Evolutionary conservation across 2,329 filamentous ascomycete species (phyloP).

Genomic region (Verticillium nubilum): DNA sequence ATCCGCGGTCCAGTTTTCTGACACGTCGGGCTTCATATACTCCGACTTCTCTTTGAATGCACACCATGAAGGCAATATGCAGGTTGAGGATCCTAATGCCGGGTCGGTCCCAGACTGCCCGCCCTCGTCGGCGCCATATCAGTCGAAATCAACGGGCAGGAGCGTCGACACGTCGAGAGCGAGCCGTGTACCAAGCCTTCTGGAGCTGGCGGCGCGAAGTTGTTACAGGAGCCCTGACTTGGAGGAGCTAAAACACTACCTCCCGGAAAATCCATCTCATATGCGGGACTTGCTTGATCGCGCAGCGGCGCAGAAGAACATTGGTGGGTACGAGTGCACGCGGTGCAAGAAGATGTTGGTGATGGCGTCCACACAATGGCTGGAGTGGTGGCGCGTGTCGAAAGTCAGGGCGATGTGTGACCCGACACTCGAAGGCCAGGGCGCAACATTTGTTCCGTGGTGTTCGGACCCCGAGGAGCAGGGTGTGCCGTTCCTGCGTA

Average conservation of each 20-base stretch:
- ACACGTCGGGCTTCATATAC: constrained; percentile 13
- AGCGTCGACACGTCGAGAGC: constrained; percentile 6
- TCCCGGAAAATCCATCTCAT: constrained; percentile 34
- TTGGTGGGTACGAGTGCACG: constrained; percentile 46
- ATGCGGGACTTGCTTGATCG: constrained; percentile 33
- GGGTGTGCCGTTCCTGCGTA: constrained; percentile 39
- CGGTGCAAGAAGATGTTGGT: constrained; percentile 43
- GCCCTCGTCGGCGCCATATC: constrained; percentile 11
- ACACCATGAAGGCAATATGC: constrained; percentile 4
- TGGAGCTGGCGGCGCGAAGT: constrained; percentile 43
- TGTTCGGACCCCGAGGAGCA: constrained; percentile 26
- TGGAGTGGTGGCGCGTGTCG: constrained; percentile 53
- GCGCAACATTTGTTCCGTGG: constrained; percentile 14
- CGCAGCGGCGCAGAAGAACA: constrained; percentile 34
- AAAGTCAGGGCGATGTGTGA: constrained; percentile 4
- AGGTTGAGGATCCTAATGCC: constrained; percentile 12
- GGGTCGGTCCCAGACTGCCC: neutral
- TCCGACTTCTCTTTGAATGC: constrained; percentile 17
- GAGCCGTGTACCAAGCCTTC: constrained; percentile 40
- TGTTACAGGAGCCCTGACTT: constrained; percentile 38
- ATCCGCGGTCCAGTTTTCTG: constrained; percentile 22
- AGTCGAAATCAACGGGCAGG: constrained; percentile 8
- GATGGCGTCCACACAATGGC: constrained; percentile 50
- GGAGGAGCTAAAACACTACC: constrained; percentile 33
- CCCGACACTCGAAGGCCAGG: constrained; percentile 8